Percentiles rank a stretch among this genome's conserved stretches.
phyloP scores from a whole-genome alignment of 2,329 filamentous ascomycete genomes.

The Fusarium pseudoanthophilum region DNA sequence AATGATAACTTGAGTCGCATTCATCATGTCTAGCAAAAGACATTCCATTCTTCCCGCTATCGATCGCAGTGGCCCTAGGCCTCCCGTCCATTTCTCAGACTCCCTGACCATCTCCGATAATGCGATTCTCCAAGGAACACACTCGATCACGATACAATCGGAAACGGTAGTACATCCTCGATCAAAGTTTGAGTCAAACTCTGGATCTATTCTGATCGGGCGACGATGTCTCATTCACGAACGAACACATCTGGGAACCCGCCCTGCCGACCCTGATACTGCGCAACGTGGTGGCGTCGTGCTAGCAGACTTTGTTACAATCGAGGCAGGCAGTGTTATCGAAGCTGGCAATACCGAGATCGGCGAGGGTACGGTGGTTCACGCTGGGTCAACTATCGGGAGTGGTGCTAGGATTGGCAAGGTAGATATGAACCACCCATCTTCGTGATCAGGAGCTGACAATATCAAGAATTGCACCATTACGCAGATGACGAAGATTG shows the following conservation, averaged over 20 bases:
- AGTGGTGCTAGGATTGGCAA: constrained; percentile 71
- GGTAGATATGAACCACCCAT: constrained; percentile 54
- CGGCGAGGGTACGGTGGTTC: constrained; percentile 68
- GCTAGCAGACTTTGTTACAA: constrained; percentile 69
- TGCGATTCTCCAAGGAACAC: constrained; percentile 73
- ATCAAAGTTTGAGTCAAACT: constrained; percentile 78
- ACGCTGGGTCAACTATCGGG: constrained; percentile 69
- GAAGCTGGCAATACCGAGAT: constrained; percentile 71
- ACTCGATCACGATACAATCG: constrained; percentile 81
- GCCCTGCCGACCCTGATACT: constrained; percentile 41
- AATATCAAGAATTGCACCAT: constrained; percentile 72
- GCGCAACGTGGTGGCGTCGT: constrained; percentile 60
- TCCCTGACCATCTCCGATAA: constrained; percentile 71
- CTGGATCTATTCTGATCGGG: constrained; percentile 83
- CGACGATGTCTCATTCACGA: constrained; percentile 86
- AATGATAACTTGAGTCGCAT: constrained; percentile 12
- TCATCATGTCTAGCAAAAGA: constrained; percentile 59
- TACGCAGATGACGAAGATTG: constrained; percentile 70
- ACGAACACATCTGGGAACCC: constrained; percentile 65
- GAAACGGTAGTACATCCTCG: constrained; percentile 89
- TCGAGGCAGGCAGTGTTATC: constrained; percentile 70
- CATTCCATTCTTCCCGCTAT: constrained; percentile 66
- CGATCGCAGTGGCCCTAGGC: constrained; percentile 65
- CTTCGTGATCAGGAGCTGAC: constrained; percentile 28
- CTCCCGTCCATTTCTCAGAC: constrained; percentile 70